phyloP scores from a whole-genome alignment of 495 filamentous ascomycete species.

The Filosporella fistucella region DNA sequence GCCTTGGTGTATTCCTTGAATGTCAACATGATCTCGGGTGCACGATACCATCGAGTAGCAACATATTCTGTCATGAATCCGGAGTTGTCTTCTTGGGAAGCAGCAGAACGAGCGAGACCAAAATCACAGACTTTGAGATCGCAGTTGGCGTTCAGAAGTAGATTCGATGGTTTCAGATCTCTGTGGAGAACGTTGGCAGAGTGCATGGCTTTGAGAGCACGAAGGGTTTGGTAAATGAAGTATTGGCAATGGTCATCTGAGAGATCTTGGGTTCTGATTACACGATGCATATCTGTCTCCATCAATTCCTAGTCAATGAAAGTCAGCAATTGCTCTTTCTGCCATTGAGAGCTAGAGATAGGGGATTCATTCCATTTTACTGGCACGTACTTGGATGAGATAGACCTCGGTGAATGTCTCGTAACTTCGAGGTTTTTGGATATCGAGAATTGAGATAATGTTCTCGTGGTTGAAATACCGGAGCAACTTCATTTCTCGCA shows the following conservation, averaged over 20 bases:
- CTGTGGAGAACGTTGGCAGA: constrained; percentile 97
- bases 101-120: constrained; percentile 87
- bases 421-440: constrained; percentile 94
- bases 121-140: constrained; percentile 99
- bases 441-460: constrained; percentile 98
- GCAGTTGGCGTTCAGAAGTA: constrained; percentile 97
- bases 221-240: constrained; percentile 99
- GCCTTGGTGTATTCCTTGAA: constrained; percentile 99
- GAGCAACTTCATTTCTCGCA: constrained; percentile 99
- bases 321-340: too few species aligned
- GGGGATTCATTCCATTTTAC: not conserved
- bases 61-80: constrained; percentile 99
- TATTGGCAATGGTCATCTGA: constrained; percentile 99
- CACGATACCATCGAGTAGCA: constrained; percentile 97
- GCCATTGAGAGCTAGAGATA: too few species aligned
- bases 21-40: constrained; percentile 99
- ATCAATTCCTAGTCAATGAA: constrained; percentile 90
- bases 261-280: constrained; percentile 97
- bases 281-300: constrained; percentile 99
- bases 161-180: constrained; percentile 94
- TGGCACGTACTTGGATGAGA: constrained; percentile 86
- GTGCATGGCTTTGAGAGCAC: constrained; percentile 98
- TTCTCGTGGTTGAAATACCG: constrained; percentile 99
- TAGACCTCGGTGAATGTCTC: constrained; percentile 98
- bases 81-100: constrained; percentile 95